Conservation (phyloP, 2,329 filamentous ascomycete species). For the Cercospora nicotianae region DNA sequence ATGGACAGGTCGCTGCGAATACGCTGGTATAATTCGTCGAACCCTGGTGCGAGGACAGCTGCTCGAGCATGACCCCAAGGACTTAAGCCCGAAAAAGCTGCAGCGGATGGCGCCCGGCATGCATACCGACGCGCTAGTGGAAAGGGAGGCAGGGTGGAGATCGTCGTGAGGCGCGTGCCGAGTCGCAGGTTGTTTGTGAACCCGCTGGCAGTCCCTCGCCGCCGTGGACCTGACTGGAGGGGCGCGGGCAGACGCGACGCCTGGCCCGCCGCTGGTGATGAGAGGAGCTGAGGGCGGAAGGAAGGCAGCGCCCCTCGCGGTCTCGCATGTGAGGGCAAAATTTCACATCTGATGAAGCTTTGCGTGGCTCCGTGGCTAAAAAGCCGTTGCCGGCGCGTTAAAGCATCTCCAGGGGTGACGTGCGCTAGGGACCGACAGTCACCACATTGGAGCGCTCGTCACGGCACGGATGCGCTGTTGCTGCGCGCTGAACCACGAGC, state of each 20-base stretch:
- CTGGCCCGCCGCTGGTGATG: not conserved
- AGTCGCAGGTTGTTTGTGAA: slow-evolving; percentile 9
- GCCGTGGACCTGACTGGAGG: not conserved
- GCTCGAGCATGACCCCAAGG: not conserved
- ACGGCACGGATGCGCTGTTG: not conserved
- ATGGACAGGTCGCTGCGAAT: not conserved
- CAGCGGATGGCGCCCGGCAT: slow-evolving; percentile 3
- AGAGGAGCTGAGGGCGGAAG: not conserved
- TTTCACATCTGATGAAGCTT: not conserved
- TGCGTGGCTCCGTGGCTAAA: not conserved
- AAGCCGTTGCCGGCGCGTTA: not conserved
- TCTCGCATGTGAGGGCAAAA: not conserved
- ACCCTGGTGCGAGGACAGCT: not conserved
- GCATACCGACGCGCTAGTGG: slow-evolving; percentile 4
- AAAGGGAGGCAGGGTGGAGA: slow-evolving; percentile 6
- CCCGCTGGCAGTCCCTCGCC: not conserved
- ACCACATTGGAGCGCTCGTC: not conserved
- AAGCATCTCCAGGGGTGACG: slow-evolving; percentile 4
- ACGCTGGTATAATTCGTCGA: not conserved
- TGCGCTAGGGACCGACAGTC: not conserved
- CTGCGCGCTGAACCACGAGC: not conserved
- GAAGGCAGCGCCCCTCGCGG: not conserved
- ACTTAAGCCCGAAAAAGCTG: not conserved
- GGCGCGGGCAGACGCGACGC: not conserved
- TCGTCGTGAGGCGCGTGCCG: slow-evolving; percentile 6